Conservation (phyloP, 2,329 filamentous ascomycete genomes). For the Calonectria montana region DNA sequence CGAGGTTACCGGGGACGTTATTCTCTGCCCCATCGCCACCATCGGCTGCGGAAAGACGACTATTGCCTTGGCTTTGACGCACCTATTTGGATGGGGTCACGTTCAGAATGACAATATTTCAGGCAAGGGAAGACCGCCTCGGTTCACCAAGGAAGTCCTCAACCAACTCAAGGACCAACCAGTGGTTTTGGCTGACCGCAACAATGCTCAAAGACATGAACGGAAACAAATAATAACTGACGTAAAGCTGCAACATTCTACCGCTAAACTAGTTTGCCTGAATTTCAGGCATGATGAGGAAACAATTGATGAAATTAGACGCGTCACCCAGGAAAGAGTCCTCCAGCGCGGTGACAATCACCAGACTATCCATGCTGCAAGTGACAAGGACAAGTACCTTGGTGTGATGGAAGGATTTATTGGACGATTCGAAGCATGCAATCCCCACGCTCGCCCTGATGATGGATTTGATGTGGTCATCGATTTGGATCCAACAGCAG, state of each 20-base stretch:
- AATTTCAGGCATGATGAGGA: slow-evolving; percentile 89
- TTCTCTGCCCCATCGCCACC: slow-evolving; percentile 91
- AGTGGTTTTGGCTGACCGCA: slow-evolving; percentile 90
- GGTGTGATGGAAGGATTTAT: slow-evolving; percentile 97
- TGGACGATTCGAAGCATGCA: slow-evolving; percentile 82
- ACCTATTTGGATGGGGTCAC: slow-evolving; percentile 92
- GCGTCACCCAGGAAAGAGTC: slow-evolving; percentile 82
- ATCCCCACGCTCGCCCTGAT: slow-evolving; percentile 77
- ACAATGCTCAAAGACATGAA: slow-evolving; percentile 92
- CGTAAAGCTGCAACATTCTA: slow-evolving; percentile 70
- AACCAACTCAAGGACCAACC: slow-evolving; percentile 71
- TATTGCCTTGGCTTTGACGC: slow-evolving; percentile 80
- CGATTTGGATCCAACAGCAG: slow-evolving; percentile 79
- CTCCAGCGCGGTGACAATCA: slow-evolving; percentile 93
- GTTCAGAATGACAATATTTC: slow-evolving; percentile 97
- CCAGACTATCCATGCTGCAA: slow-evolving; percentile 93
- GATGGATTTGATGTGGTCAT: slow-evolving; percentile 86
- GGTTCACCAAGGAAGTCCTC: slow-evolving; percentile 79
- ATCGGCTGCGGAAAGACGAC: slow-evolving; percentile 98
- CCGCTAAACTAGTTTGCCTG: slow-evolving; percentile 82
- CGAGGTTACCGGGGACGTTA: slow-evolving; percentile 73
- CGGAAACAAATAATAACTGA: slow-evolving; percentile 89
- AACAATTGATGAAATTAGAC: slow-evolving; percentile 77
- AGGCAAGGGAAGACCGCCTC: slow-evolving; percentile 79
- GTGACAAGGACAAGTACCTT: slow-evolving; percentile 78